Evolutionary conservation across 257 asterid species (phyloP), one percentile per base, ranked within the genome.

Genomic region (Solanum neorickii): DNA sequence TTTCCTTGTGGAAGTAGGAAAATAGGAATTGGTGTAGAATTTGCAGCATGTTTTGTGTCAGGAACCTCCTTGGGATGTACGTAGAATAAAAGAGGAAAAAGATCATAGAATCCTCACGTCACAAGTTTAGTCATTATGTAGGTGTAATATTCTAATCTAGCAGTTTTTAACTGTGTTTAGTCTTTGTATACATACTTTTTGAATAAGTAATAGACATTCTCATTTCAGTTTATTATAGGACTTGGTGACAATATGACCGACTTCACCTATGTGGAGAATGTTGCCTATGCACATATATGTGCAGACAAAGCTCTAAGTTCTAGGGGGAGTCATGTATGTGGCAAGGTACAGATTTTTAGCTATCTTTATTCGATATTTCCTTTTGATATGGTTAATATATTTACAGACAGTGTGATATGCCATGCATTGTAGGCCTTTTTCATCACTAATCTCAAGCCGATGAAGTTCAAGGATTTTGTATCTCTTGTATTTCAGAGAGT

Each of bases 171-270:
- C 86, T 80, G 25, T 73, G 86, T 87, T 46, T 47, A 20, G 49
- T 25, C 12, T 16, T 35, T 87, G 85, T 65, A 37, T 66, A 46
- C 86, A 52, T 84, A 87, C 89, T 87, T 90, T 95, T 93, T 89
- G 94, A 93, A 91, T 94, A 92, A 94, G 98, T 94, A 91, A 94
- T 94, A 91, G 93, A 87, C 92, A 91, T 93, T 96, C 98, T 95
- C 99, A 95, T 96, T 93, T 94, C 99, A 96, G 99, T 95, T 94
- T 92, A 93, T 95, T 92, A 91, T 94, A 96, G 99, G 99, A 91
- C 92, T 94, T 90, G 95, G 94, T 86, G 86, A 90, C 87, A 93
- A 89, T 88, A 78, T 88, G 86, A 88, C 93, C 21, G 99, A 96
- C 91, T 95, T 96, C 91, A 95, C 98, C 86, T 96, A 92, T 90